phyloP scores from a whole-genome alignment of 163 green algal genomes.

The Trebouxia gelatinosa region DNA sequence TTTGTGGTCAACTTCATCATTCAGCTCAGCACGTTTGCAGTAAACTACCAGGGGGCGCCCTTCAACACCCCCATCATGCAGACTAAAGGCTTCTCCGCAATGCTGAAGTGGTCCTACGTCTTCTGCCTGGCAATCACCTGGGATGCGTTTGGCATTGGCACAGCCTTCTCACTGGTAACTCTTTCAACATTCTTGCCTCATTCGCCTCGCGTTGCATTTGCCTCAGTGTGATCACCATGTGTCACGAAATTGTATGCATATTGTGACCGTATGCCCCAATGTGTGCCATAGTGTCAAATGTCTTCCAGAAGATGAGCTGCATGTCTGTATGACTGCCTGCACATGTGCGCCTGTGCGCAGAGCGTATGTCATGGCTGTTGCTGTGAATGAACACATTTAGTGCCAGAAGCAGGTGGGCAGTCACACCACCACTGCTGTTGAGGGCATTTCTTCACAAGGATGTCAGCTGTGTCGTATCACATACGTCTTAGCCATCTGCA shows the following conservation, averaged over 20 bases:
- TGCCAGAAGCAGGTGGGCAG: neutral
- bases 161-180: slow-evolving; percentile 56
- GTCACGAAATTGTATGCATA: too few species aligned
- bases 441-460: too few species aligned
- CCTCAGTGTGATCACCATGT: neutral
- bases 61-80: slow-evolving; percentile 87
- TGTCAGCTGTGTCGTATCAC: too few species aligned
- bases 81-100: slow-evolving; percentile 63
- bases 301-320: neutral
- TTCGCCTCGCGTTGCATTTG: neutral
- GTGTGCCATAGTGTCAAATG: too few species aligned
- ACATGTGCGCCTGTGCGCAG: neutral
- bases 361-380: too few species aligned
- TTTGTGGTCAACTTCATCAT: slow-evolving; percentile 91
- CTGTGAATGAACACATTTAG: too few species aligned
- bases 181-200: neutral
- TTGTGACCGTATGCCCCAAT: too few species aligned
- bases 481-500: neutral
- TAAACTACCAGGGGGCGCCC: slow-evolving; percentile 96
- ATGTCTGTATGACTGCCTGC: neutral
- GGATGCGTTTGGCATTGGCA: slow-evolving; percentile 46
- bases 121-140: slow-evolving; percentile 46
- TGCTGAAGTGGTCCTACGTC: slow-evolving; percentile 40
- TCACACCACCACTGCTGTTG: neutral
- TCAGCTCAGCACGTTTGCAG: slow-evolving; percentile 92